Percentiles rank a stretch among this genome's conserved stretches.
Evolutionary conservation across 352 stramenopile species (phyloP).

Genomic region (Phytophthora tubulina): DNA sequence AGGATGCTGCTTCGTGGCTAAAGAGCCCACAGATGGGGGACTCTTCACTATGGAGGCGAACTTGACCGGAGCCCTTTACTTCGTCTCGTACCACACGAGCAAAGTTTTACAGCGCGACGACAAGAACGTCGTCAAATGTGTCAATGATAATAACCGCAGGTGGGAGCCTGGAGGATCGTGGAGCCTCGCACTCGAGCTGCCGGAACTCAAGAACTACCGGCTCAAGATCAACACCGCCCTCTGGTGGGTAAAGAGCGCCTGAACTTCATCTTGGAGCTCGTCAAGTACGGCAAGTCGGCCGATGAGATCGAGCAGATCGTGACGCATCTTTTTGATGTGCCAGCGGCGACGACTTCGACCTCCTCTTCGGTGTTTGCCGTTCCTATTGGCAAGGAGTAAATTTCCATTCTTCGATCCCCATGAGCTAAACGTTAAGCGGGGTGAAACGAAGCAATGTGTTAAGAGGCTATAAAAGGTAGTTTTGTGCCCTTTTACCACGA

Average conservation of each 20-base stretch:
- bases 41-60: conserved; percentile 32
- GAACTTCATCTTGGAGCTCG: conserved; percentile 26
- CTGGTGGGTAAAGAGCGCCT: conserved; percentile 14
- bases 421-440: no score
- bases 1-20: no score
- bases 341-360: no score
- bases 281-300: conserved; percentile 12
- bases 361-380: no score
- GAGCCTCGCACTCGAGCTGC: background rate
- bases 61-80: conserved; percentile 14
- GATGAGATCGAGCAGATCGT: conserved; percentile 34
- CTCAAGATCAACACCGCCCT: background rate
- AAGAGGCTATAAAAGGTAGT: no score
- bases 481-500: no score
- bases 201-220: background rate
- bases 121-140: conserved; percentile 13
- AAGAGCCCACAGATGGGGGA: no score
- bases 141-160: conserved; percentile 5
- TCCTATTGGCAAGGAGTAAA: no score
- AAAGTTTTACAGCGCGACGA: conserved; percentile 24
- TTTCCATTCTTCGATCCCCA: no score
- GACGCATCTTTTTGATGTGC: conserved; percentile 19
- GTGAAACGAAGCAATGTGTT: no score
- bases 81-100: conserved; percentile 25
- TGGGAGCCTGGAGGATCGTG: conserved; percentile 22